Percentiles rank a stretch among this genome's conserved stretches.
phyloP scores from a whole-genome alignment of 2,329 filamentous ascomycete genomes.

The Cryphonectria naterciae region DNA sequence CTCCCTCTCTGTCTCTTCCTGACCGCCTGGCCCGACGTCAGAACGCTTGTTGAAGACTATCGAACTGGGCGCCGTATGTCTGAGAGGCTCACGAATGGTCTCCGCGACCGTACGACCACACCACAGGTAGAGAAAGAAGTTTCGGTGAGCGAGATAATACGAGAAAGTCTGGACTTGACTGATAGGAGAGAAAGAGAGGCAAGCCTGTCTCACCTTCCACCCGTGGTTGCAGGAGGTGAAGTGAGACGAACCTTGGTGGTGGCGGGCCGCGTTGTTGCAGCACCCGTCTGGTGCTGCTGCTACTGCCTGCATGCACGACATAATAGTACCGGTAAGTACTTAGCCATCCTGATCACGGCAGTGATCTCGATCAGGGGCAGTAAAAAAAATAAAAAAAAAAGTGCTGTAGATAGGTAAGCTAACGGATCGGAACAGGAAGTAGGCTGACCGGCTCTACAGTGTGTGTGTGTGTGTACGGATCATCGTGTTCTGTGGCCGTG shows the following conservation, averaged over 20 bases:
- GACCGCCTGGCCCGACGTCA: not conserved
- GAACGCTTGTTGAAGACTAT: not conserved
- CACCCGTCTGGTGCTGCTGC: not conserved
- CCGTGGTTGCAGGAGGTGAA: not conserved
- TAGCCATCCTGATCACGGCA: not conserved
- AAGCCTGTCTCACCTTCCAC: not conserved
- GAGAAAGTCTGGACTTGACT: not conserved
- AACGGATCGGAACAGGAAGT: not conserved
- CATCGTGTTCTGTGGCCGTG: not conserved
- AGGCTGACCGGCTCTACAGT: not conserved
- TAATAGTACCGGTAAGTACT: not conserved
- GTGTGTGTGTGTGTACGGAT: too few relatives aligned
- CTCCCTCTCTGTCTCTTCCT: not conserved
- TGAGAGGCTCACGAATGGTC: not conserved
- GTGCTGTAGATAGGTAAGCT: not conserved
- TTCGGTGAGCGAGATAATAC: not conserved
- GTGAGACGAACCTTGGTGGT: not conserved
- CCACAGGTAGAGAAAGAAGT: not conserved
- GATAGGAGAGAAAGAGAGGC: not conserved
- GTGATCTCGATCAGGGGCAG: not conserved
- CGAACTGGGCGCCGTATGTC: not conserved
- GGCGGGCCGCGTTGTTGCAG: not conserved
- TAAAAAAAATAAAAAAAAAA: not conserved
- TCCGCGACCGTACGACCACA: not conserved
- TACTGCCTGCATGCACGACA: not conserved